These are phyloP conservation scores for Nepenthes gracilis DNA, from an alignment of 148 eudicot species.

Conservation along the genomic window DNA sequence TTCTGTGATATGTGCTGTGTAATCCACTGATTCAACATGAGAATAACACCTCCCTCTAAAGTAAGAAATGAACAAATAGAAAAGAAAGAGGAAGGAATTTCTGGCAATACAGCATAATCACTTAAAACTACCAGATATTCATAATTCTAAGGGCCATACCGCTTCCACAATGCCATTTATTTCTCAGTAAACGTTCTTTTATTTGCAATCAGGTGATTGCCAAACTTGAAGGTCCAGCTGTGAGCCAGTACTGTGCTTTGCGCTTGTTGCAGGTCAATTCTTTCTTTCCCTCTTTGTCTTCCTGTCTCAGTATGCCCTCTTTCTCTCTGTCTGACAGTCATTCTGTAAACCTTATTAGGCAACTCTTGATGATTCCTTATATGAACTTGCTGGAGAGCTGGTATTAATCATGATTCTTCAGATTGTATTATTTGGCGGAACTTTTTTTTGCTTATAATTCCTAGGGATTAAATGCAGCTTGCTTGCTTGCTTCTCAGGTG, in stretches of 20 bases:
- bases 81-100: too few species aligned
- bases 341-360: constrained; percentile 38
- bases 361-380: constrained; percentile 87
- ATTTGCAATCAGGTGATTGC: constrained; percentile 64
- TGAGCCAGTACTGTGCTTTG: constrained; percentile 93
- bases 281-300: constrained; percentile 1
- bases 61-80: too few species aligned
- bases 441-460: too few species aligned
- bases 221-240: constrained; percentile 93
- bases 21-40: too few species aligned
- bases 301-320: background rate
- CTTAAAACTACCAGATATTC: too few species aligned
- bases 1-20: background rate
- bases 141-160: too few species aligned
- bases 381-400: constrained; percentile 99
- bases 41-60: too few species aligned
- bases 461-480: background rate
- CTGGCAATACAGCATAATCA: too few species aligned
- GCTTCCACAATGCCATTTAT: background rate
- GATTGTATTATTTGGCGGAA: too few species aligned
- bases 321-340: constrained; percentile 11
- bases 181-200: background rate
- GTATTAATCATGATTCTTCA: constrained; percentile 21
- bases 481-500: constrained; percentile 38
- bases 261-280: constrained; percentile 75